phyloP scores from a whole-genome alignment of 2,329 filamentous ascomycete species.

The Diaporthe sp. region DNA sequence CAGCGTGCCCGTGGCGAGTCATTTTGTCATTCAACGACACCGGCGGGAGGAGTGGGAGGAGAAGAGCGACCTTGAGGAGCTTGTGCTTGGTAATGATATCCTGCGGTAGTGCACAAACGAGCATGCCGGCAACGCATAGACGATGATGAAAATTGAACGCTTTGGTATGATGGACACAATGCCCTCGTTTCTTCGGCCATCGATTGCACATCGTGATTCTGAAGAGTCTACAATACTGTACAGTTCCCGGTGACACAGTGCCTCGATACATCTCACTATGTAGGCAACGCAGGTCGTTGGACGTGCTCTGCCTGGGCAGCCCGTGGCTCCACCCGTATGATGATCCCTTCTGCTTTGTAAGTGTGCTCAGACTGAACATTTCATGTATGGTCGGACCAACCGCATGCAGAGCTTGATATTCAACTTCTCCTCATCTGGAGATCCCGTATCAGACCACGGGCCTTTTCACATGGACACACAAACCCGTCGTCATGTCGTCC shows the following conservation, averaged over 20 bases:
- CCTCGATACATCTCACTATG: neutral
- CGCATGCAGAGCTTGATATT: neutral
- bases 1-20: conserved; percentile 11
- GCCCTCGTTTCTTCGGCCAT: neutral
- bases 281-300: neutral
- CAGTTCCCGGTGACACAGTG: neutral
- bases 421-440: neutral
- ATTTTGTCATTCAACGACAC: conserved; percentile 14
- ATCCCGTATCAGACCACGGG: neutral
- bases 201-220: neutral
- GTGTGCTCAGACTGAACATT: neutral
- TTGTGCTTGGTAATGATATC: conserved; percentile 32
- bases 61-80: conserved; percentile 25
- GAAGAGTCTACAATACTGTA: neutral
- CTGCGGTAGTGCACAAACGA: conserved; percentile 10
- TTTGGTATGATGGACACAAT: neutral
- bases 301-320: conserved; percentile 3
- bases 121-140: conserved; percentile 18
- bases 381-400: neutral
- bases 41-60: conserved; percentile 19
- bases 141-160: neutral
- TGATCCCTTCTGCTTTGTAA: neutral
- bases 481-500: neutral
- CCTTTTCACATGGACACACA: neutral
- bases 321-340: neutral